A percentile compares a stretch with the other conserved stretches of the same genome.
Conservation (phyloP, 371 early-diverging fungal genomes). For the Mortierella sp. region DNA sequence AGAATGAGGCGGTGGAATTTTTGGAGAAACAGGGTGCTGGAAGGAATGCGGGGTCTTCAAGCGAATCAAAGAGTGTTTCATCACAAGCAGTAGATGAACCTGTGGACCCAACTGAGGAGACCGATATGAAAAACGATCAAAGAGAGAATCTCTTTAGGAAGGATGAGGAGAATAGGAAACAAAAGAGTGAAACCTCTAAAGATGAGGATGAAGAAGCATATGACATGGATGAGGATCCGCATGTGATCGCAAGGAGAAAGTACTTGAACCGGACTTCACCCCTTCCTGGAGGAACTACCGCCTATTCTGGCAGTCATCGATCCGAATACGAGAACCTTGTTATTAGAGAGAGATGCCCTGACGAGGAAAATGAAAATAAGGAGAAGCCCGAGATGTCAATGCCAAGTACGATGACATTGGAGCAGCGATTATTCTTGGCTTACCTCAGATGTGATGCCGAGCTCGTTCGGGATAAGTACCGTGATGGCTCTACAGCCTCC, state of each 20-base stretch:
- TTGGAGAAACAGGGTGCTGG: constrained; percentile 14
- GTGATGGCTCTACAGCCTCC: constrained; percentile 73
- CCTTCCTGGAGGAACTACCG: constrained; percentile 30
- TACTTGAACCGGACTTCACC: constrained; percentile 36
- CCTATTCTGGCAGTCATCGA: constrained; percentile 35
- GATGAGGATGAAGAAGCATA: constrained; percentile 10
- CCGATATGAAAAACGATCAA: neutral
- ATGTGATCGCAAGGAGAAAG: constrained; percentile 17
- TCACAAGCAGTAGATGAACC: neutral
- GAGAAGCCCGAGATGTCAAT: constrained; percentile 1
- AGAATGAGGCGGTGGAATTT: constrained; percentile 25
- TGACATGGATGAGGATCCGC: constrained; percentile 45
- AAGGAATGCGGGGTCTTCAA: neutral
- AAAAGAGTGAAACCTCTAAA: neutral
- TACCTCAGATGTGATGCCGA: constrained; percentile 66
- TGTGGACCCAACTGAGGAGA: neutral
- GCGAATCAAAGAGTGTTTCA: neutral
- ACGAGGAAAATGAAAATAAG: neutral
- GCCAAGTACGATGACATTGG: constrained; percentile 60
- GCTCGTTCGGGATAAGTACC: constrained; percentile 55
- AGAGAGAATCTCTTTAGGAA: neutral
- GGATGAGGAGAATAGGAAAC: neutral
- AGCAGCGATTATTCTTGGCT: constrained; percentile 68
- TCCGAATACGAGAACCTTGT: constrained; percentile 41
- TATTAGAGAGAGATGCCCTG: neutral